A percentile compares a stretch with the other conserved stretches of the same genome.
phyloP scores from a whole-genome alignment of 306 rosid species.

The Castanea crenata region DNA sequence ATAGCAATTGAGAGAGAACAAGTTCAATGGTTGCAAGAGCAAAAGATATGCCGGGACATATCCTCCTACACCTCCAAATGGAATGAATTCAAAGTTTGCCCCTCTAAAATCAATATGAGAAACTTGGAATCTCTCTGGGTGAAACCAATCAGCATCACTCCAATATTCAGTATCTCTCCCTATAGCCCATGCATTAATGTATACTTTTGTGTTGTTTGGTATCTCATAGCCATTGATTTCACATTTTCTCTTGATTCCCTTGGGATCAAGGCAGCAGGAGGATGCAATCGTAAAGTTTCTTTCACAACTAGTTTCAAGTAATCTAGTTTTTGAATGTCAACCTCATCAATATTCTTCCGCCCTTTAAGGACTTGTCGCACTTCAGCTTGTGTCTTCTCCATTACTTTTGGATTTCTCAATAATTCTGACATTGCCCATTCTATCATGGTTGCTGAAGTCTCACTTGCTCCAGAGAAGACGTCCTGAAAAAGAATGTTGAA shows the following conservation, averaged over 20 bases:
- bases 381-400: constrained; percentile 34
- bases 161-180: constrained; percentile 40
- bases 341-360: constrained; percentile 9
- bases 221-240: constrained; percentile 27
- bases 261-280: constrained; percentile 26
- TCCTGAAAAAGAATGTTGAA: background rate
- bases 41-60: background rate
- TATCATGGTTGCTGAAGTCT: constrained; percentile 1
- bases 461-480: background rate
- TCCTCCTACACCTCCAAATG: constrained; percentile 26
- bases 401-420: constrained; percentile 17
- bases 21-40: background rate
- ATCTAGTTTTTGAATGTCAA: constrained; percentile 17
- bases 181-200: constrained; percentile 39
- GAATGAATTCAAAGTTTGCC: background rate
- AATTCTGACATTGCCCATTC: constrained; percentile 23
- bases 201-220: constrained; percentile 19
- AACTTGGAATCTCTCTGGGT: constrained; percentile 9
- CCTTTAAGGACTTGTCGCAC: constrained; percentile 18
- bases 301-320: constrained; percentile 39
- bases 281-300: constrained; percentile 39
- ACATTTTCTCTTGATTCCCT: constrained; percentile 22
- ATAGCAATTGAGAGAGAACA: constrained; percentile 6
- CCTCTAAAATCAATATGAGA: background rate
- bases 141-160: constrained; percentile 23